Evolutionary conservation across 305 asterid species (phyloP).

Genomic region (Nicotiana rustica): DNA sequence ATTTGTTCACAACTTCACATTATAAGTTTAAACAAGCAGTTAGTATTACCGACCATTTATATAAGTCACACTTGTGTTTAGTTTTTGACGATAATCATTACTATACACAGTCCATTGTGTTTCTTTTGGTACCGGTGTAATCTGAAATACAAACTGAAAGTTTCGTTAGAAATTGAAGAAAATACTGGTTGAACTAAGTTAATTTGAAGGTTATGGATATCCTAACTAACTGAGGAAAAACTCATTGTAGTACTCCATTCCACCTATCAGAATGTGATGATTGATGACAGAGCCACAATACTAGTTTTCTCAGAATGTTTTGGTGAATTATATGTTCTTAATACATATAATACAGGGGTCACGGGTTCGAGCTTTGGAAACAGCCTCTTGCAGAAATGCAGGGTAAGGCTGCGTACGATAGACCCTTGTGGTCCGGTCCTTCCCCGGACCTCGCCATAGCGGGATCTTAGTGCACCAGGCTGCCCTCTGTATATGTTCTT

Average conservation of each 20-base stretch:
- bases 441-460: too few relatives aligned
- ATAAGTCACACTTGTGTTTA: neutral
- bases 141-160: neutral
- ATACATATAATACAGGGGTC: neutral
- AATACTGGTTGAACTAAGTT: neutral
- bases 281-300: neutral
- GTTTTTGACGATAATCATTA: neutral
- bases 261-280: slow-evolving; percentile 18
- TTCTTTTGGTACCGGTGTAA: neutral
- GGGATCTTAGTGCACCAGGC: too few relatives aligned
- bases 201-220: neutral
- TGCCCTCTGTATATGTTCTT: neutral
- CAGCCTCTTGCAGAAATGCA: too few relatives aligned
- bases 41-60: neutral
- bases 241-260: neutral
- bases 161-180: neutral
- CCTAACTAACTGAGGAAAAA: neutral
- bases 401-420: too few relatives aligned
- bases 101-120: neutral
- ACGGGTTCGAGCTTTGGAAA: too few relatives aligned
- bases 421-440: too few relatives aligned
- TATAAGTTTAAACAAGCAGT: neutral
- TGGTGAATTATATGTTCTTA: slow-evolving; percentile 22
- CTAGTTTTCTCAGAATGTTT: neutral
- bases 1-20: neutral